A percentile compares a stretch with the other conserved stretches of the same genome.
phyloP scores from a whole-genome alignment of 768 basidiomycete species.

The Vararia minispora region DNA sequence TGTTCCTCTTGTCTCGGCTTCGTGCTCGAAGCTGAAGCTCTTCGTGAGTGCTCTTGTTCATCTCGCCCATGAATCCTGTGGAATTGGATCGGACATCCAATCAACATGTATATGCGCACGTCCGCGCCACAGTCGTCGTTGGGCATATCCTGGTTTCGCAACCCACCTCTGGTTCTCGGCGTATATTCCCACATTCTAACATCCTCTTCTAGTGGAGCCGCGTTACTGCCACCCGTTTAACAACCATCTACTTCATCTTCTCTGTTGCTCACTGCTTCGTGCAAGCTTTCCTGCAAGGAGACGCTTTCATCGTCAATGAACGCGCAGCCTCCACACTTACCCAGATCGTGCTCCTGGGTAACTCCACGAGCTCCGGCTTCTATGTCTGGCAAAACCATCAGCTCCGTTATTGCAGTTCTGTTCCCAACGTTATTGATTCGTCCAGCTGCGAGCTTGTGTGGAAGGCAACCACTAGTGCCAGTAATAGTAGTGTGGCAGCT shows the following conservation, averaged over 20 bases:
- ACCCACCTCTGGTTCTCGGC: neutral
- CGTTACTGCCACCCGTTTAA: constrained; percentile 56
- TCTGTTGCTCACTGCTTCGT: constrained; percentile 54
- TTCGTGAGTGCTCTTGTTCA: constrained; percentile 29
- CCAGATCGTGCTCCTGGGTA: constrained; percentile 37
- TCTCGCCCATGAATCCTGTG: neutral
- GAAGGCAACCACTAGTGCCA: constrained; percentile 25
- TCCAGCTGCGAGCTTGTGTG: constrained; percentile 44
- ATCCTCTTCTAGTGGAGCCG: constrained; percentile 44
- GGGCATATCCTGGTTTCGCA: too few species aligned
- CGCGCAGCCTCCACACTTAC: constrained; percentile 42
- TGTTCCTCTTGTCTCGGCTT: constrained; percentile 27
- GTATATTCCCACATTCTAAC: neutral
- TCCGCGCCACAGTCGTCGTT: too few species aligned
- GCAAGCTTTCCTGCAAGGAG: constrained; percentile 59
- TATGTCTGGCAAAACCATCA: constrained; percentile 36
- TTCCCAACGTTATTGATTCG: constrained; percentile 27
- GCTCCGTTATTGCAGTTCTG: constrained; percentile 46
- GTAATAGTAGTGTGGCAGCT: constrained; percentile 1
- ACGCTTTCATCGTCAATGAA: constrained; percentile 55
- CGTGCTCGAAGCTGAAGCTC: constrained; percentile 31
- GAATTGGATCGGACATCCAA: too few species aligned
- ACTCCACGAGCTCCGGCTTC: constrained; percentile 36
- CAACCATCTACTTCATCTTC: constrained; percentile 55
- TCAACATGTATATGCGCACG: too few species aligned